Evolutionary conservation across 768 basidiomycete species (phyloP).

Genomic region (Tephrocybe sp.): DNA sequence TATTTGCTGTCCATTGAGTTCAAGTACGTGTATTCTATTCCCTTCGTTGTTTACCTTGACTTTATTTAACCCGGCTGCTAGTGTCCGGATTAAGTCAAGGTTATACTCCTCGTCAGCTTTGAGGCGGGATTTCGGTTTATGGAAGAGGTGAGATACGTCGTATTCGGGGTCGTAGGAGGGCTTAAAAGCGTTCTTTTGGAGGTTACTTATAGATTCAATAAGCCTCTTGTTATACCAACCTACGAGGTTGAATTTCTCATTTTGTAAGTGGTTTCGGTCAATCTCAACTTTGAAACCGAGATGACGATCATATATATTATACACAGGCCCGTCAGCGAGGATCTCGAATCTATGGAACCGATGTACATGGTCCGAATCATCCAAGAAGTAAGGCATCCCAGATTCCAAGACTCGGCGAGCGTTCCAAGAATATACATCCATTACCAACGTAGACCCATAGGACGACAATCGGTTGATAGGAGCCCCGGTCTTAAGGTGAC

Average conservation of each 20-base stretch:
- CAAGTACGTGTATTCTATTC: neutral
- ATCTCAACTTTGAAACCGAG: neutral
- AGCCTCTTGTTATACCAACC: neutral
- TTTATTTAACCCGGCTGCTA: neutral
- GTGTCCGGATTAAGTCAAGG: neutral
- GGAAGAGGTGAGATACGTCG: neutral
- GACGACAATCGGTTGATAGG: neutral
- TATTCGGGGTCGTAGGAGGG: neutral
- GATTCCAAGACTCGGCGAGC: neutral
- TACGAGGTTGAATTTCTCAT: neutral
- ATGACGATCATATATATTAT: neutral
- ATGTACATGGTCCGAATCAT: neutral
- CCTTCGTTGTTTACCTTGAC: neutral
- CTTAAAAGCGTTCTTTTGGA: neutral
- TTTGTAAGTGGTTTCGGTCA: neutral
- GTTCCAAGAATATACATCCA: neutral
- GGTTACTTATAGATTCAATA: neutral
- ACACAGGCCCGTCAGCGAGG: neutral
- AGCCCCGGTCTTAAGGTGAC: neutral
- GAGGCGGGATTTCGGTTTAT: neutral
- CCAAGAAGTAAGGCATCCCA: neutral
- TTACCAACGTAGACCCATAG: neutral
- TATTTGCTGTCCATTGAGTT: conserved; percentile 1
- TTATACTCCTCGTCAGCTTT: neutral
- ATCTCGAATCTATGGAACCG: neutral